phyloP scores from a whole-genome alignment of 2,329 filamentous ascomycete species.

The Thielaviopsis ethacetica region DNA sequence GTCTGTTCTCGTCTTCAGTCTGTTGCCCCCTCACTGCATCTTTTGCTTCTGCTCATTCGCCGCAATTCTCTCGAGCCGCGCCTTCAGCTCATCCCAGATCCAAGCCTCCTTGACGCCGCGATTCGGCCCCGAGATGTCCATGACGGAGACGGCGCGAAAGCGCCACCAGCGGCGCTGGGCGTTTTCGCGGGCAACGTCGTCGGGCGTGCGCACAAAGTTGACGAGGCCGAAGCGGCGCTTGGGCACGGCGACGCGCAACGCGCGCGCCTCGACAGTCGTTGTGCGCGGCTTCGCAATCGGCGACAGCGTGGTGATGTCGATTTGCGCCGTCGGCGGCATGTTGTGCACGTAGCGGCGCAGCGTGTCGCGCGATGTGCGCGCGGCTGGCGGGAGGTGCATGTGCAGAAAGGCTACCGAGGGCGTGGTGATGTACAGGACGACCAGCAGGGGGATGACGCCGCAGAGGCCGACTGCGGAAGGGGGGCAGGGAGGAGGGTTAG shows the following conservation, averaged over 20 bases:
- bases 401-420: conserved; percentile 61
- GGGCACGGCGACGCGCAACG: conserved; percentile 18
- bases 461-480: conserved; percentile 33
- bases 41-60: conserved; percentile 3
- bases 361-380: conserved; percentile 40
- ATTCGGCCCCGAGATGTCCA: conserved; percentile 21
- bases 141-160: conserved; percentile 23
- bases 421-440: conserved; percentile 46
- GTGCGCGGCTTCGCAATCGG: conserved; percentile 37
- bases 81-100: conserved; percentile 25
- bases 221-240: conserved; percentile 23
- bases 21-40: background rate
- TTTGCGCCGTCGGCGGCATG: conserved; percentile 27
- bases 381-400: conserved; percentile 48
- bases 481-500: too few relatives aligned
- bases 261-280: conserved; percentile 25
- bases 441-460: conserved; percentile 47
- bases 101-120: conserved; percentile 18
- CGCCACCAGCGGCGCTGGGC: conserved; percentile 24
- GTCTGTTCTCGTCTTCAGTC: background rate
- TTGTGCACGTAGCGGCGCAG: conserved; percentile 34
- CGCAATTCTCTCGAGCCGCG: conserved; percentile 16
- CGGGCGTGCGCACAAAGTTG: conserved; percentile 21
- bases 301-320: conserved; percentile 40
- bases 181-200: conserved; percentile 20